These are phyloP conservation scores for Diplodia mutila DNA, from an alignment of 2,329 filamentous ascomycete species.

Conservation along the genomic window DNA sequence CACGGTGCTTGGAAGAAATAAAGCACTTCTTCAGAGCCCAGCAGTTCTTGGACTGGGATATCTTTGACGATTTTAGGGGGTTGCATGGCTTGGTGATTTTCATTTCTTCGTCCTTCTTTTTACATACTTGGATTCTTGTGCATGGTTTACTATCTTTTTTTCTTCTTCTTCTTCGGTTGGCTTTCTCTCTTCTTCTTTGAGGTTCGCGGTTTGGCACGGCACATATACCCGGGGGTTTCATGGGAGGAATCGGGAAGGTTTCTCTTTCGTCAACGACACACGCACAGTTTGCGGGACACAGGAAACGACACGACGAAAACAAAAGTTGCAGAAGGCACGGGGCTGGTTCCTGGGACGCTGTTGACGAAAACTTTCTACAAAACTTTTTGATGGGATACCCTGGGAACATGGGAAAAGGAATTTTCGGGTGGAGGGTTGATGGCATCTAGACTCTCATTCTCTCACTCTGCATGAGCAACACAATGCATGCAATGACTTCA, in stretches of 20 bases:
- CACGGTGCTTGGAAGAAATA: slow-evolving; percentile 17
- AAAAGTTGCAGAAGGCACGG: not conserved
- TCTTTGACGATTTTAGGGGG: not conserved
- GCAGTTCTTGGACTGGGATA: slow-evolving; percentile 1
- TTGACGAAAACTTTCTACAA: not conserved
- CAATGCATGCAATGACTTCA: slow-evolving; percentile 8
- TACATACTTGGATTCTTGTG: slow-evolving; percentile 9
- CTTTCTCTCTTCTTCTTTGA: not conserved
- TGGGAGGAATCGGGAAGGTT: not conserved
- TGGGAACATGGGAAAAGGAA: not conserved
- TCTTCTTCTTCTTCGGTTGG: not conserved
- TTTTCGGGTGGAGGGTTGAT: not conserved
- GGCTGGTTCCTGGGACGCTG: slow-evolving; percentile 7
- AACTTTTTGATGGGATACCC: slow-evolving; percentile 7
- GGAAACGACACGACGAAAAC: not conserved
- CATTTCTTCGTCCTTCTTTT: slow-evolving; percentile 3
- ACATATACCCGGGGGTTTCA: slow-evolving; percentile 11
- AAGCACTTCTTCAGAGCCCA: too few relatives aligned
- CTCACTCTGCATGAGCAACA: not conserved
- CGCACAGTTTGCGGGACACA: not conserved
- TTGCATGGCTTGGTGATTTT: slow-evolving; percentile 8
- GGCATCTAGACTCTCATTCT: slow-evolving; percentile 8
- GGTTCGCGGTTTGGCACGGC: not conserved
- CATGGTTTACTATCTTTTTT: slow-evolving; percentile 15
- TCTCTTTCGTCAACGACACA: not conserved